phyloP scores from a whole-genome alignment of 1,284 basidiomycete species.

The Butyriboletus regius region DNA sequence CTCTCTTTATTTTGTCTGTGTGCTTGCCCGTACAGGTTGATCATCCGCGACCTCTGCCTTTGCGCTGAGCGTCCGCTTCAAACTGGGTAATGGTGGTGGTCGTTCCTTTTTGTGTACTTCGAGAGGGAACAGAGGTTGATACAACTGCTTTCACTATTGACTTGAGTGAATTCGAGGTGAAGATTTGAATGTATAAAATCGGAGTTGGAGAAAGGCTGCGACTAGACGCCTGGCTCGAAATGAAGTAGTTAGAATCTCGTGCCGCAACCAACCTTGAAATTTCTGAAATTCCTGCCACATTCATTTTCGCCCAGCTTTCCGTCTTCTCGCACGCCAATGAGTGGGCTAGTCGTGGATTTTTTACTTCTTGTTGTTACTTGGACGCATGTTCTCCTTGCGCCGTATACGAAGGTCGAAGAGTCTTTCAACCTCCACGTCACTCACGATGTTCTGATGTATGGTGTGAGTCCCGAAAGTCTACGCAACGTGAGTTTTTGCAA shows the following conservation, averaged over 20 bases:
- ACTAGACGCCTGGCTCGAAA: not conserved
- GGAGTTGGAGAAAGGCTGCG: too few species aligned
- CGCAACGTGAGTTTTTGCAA: constrained; percentile 41
- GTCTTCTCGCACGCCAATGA: constrained; percentile 10
- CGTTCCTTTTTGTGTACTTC: constrained; percentile 54
- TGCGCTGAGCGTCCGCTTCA: constrained; percentile 29
- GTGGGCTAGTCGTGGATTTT: constrained; percentile 40
- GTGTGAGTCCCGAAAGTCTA: constrained; percentile 42
- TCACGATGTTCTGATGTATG: constrained; percentile 81
- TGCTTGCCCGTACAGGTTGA: constrained; percentile 26
- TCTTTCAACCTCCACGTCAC: constrained; percentile 90
- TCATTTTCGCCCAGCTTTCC: not conserved
- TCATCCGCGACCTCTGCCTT: constrained; percentile 35
- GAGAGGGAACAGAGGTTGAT: constrained; percentile 56
- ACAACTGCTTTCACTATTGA: constrained; percentile 30
- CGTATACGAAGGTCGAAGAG: constrained; percentile 96
- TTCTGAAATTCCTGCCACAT: not conserved
- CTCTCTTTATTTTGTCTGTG: constrained; percentile 22
- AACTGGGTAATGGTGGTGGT: constrained; percentile 42
- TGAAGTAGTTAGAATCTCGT: not conserved
- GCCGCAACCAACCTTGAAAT: not conserved
- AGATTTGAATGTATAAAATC: too few species aligned
- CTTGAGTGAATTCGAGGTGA: too few species aligned
- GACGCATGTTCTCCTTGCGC: constrained; percentile 67
- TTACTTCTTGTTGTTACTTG: constrained; percentile 53